Percentiles rank a stretch among this genome's conserved stretches.
phyloP scores from a whole-genome alignment of 1,284 basidiomycete genomes.

The Boletus mariae region DNA sequence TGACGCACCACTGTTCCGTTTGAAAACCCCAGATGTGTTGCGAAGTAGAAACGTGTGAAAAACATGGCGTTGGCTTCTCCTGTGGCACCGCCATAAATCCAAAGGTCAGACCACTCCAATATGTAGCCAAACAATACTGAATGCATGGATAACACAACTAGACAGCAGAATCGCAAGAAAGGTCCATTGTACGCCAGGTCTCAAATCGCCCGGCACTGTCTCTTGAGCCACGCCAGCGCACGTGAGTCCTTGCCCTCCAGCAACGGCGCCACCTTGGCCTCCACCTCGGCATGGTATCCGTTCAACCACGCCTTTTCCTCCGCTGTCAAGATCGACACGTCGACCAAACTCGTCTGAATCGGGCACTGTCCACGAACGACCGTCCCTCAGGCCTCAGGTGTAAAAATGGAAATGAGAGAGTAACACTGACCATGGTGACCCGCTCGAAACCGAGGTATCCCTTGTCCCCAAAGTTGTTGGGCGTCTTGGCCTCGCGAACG shows the following conservation, averaged over 20 bases:
- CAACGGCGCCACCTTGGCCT: slow-evolving; percentile 74
- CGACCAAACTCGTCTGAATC: slow-evolving; percentile 84
- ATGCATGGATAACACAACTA: not conserved
- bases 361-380: slow-evolving; percentile 55
- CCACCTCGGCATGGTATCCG: slow-evolving; percentile 77
- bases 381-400: not conserved
- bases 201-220: slow-evolving; percentile 45
- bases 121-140: not conserved
- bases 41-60: not conserved
- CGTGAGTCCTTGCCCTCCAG: slow-evolving; percentile 62
- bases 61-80: not conserved
- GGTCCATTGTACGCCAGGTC: not conserved
- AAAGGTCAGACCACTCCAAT: not conserved
- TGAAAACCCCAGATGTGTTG: not conserved
- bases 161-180: too few species aligned
- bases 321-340: slow-evolving; percentile 57
- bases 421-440: slow-evolving; percentile 67
- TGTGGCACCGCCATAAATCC: not conserved
- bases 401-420: not conserved
- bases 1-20: not conserved
- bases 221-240: slow-evolving; percentile 78
- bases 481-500: slow-evolving; percentile 68
- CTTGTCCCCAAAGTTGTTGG: slow-evolving; percentile 84
- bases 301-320: slow-evolving; percentile 84
- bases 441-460: slow-evolving; percentile 82